Conservation (phyloP, 208 protist species). For the Leishmania tarentolae region DNA sequence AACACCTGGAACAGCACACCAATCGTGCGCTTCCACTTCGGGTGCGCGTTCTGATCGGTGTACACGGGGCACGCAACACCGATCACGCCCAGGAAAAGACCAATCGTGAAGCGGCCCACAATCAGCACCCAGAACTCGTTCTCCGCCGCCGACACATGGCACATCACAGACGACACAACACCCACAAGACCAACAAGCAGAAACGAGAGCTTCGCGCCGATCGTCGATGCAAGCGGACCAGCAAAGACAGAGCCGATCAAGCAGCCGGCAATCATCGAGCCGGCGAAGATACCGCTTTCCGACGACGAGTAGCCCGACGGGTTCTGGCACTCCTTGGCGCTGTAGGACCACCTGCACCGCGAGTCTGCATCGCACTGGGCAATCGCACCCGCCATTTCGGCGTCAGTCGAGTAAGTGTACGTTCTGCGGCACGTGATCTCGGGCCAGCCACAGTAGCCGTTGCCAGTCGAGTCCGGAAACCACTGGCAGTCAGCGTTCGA, state of each 20-base stretch:
- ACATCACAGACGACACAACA: constrained; percentile 36
- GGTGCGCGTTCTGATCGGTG: constrained; percentile 42
- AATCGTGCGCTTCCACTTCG: constrained; percentile 46
- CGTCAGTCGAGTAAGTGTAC: constrained; percentile 5
- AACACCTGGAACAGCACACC: constrained; percentile 85
- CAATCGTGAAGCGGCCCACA: constrained; percentile 53
- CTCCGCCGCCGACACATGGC: constrained; percentile 27
- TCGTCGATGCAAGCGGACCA: constrained; percentile 31
- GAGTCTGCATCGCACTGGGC: constrained; percentile 28
- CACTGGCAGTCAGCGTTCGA: constrained; percentile 63
- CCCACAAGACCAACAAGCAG: constrained; percentile 41
- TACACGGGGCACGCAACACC: constrained; percentile 54
- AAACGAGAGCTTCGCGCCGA: constrained; percentile 46
- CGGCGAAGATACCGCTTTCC: constrained; percentile 55
- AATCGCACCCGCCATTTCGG: background rate
- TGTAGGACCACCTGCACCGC: constrained; percentile 61
- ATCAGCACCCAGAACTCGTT: constrained; percentile 54
- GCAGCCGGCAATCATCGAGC: constrained; percentile 58
- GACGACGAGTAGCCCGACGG: constrained; percentile 39
- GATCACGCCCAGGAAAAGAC: constrained; percentile 43
- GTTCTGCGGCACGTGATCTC: constrained; percentile 32
- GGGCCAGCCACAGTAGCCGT: constrained; percentile 41
- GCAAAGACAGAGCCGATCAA: constrained; percentile 49
- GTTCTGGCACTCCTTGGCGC: constrained; percentile 48
- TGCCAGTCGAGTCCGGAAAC: constrained; percentile 5